A percentile compares a stretch with the other conserved stretches of the same genome.
Conservation (phyloP, 2,329 filamentous ascomycete genomes). For the Stagonosporopsis vannaccii region DNA sequence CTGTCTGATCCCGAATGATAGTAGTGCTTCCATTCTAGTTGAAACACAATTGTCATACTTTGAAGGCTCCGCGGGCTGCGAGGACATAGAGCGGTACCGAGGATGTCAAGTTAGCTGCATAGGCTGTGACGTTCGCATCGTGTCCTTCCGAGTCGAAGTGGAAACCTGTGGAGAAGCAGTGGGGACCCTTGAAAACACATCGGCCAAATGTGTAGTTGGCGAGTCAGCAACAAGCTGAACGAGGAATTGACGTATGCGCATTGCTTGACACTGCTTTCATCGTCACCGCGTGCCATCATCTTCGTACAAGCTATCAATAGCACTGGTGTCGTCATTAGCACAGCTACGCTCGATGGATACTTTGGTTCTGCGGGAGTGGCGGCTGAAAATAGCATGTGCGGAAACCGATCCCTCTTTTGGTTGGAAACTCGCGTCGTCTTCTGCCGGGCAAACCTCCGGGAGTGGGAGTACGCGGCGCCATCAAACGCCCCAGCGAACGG, state of each 20-base stretch:
- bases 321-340: conserved; percentile 6
- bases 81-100: background rate
- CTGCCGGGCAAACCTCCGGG: conserved; percentile 6
- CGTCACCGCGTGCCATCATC: background rate
- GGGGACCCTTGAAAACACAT: conserved; percentile 10
- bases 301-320: conserved; percentile 10
- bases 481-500: conserved; percentile 10
- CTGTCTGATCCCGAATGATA: background rate
- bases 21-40: background rate
- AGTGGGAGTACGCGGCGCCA: conserved; percentile 18
- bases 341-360: background rate
- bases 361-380: conserved; percentile 5
- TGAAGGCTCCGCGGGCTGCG: background rate
- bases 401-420: conserved; percentile 5
- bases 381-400: conserved; percentile 14
- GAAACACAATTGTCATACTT: background rate
- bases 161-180: conserved; percentile 15
- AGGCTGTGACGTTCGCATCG: conserved; percentile 15
- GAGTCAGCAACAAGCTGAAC: background rate
- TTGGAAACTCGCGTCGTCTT: conserved; percentile 1
- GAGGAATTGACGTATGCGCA: conserved; percentile 7
- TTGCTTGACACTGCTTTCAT: background rate
- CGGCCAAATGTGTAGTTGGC: conserved; percentile 6
- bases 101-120: conserved; percentile 9
- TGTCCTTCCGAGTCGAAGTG: conserved; percentile 5